phyloP scores from a whole-genome alignment of 441 rosid species.

The Bocquillonia castaneifolia region DNA sequence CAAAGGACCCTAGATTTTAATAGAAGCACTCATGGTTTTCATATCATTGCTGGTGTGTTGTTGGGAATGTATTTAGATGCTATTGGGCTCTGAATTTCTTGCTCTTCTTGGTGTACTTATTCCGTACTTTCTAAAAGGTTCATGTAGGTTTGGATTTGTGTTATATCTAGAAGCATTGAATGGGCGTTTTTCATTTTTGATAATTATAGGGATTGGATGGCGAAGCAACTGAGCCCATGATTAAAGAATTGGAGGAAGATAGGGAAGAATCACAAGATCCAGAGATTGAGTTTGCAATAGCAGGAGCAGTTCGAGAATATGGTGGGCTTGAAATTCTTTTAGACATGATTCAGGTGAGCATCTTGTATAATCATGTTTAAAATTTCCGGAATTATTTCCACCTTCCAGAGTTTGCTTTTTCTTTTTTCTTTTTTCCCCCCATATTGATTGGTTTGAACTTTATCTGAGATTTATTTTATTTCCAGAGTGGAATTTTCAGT shows the following conservation, averaged over 20 bases:
- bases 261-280: slow-evolving; percentile 99
- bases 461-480: not conserved
- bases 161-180: not conserved
- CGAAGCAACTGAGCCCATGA: slow-evolving; percentile 99
- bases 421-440: not conserved
- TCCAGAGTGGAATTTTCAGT: not conserved
- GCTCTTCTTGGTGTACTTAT: not conserved
- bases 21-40: not conserved
- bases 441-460: not conserved
- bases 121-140: not conserved
- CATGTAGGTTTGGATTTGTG: not conserved
- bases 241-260: slow-evolving; percentile 99
- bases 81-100: not conserved
- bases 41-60: not conserved
- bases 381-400: not conserved
- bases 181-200: not conserved
- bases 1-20: not conserved
- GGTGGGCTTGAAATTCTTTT: slow-evolving; percentile 94
- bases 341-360: slow-evolving; percentile 85
- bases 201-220: slow-evolving; percentile 85
- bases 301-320: slow-evolving; percentile 93
- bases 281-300: slow-evolving; percentile 98
- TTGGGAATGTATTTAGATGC: not conserved
- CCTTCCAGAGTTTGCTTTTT: not conserved
- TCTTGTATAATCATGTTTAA: slow-evolving; percentile 19